These are phyloP conservation scores for Daucus carota DNA, from an alignment of 129 eudicot genomes.

Conservation along the genomic window DH1_v3.0 NC_030385.2:46934501-46935000, in stretches of 20 bases:
- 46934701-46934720: neutral
- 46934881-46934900: constrained; percentile 63
- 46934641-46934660: no score
- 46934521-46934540: no score
- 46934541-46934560: no score
- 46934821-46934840: constrained; percentile 16
- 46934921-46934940: constrained; percentile 68
- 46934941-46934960: constrained; percentile 10
- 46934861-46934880: constrained; percentile 51
- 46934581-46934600: no score
- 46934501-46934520: no score
- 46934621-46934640: no score
- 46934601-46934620: no score
- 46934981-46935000: neutral
- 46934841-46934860: constrained; percentile 35
- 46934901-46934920: constrained; percentile 66
- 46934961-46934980: constrained; percentile 4
- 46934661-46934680: no score
- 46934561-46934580: no score
- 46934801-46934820: constrained; percentile 32
- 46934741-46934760: constrained; percentile 32
- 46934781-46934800: constrained; percentile 22
- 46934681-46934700: no score
- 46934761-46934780: constrained; percentile 39
- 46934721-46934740: constrained; percentile 30